Evolutionary conservation across 768 basidiomycete genomes (phyloP), one percentile per base, ranked within the genome.

Genomic region (Hysterangium stoloniferum): DNA sequence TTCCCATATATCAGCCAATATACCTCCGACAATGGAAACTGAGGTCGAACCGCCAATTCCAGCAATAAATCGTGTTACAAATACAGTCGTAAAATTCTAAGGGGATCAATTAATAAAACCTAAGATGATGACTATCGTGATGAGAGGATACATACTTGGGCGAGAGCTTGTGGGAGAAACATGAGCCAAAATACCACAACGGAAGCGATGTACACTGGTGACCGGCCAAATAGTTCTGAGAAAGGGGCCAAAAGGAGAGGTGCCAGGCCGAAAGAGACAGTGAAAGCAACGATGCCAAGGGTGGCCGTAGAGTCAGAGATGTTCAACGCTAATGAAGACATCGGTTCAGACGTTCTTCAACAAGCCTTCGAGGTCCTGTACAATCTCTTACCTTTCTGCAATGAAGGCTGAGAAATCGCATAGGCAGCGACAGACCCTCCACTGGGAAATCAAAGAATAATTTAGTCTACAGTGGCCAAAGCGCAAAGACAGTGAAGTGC

Each of bases 1-100:
- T 31, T 51, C 38, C 49, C 49, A 51, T 8, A 51, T 42, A 31
- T 51, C 49, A 4, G 49, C 49, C 37, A 51, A 17, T 22, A 51
- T 42, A 12, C 49, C 49, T 19, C 49, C 49, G 28, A 43, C 12
- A 17, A 41, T 42, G 25, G 49, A 24, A 42, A 41, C 28, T 12
- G 38, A 42, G 43, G 49, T 51, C 13, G 49, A 51, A 4, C n/a
- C 49, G 12, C 49, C 49, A 9, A 51, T 19, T 7, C 49, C 49
- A 40, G 38, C 28, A 31, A 51, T 29, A 29, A 51, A 51, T n/a
- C 49, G 37, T 20, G 40, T 24, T 11, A 51, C 49, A 27, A 51
- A 28, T 19, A 42, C 49, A 20, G 27, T 51, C 25, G 38, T 29
- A 29, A 51, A 41, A 32, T 51, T 51, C 40, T 51, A 36, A 27